Evolutionary conservation across 2,329 filamentous ascomycete species (phyloP), one percentile per base, ranked within the genome.

Genomic region (Paradendryphiella salina): DNA sequence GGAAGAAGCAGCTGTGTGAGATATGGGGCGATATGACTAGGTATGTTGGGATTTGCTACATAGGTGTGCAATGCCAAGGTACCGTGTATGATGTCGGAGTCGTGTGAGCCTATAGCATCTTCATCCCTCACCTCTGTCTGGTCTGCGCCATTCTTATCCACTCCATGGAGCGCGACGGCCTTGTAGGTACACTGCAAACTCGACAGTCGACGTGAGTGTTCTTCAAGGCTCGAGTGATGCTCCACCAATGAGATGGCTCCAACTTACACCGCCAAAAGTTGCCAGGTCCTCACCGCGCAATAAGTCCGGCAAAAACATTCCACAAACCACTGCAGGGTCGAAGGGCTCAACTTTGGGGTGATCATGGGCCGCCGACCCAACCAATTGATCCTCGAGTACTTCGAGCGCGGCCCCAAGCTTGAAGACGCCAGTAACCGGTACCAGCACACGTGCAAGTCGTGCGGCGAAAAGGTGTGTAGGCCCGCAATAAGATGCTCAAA

Each of bases 401-500:
- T 96, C 73, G 85, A 89, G 72, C 85, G 91, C 62, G 92, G 92
- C 8, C 83, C 85, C 32, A 96, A 96, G 76, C 82, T 96, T 65
- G 85, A 87, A 69, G 90, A 96, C 76, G 87, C 89, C 59, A 94
- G 89, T 77, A 96, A 96, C 73, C 85, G 92, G 51, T 96, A 96
- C 70, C 86, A 90, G 64, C 90, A 96, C 70, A 94, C 89, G 10
- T 96, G 91, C 82, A 93, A 89, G 73, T 82, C 85, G 60, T 96
- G 90, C 72, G 90, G 90, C 60, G 88, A 94, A 74, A 87, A 88
- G 63, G 76, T 77, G 45, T 35, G 53, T 51, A 41, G 46, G 55
- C 59, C 54, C 60, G 23, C 46, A 45, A 55, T 54, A 58, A 52
- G 37, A 48, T 36, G 40, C 15, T 21, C 17, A 49, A 48, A 46